These are phyloP conservation scores for Fraxinus sp. DNA, from an alignment of 305 asterid species.

Conservation along the genomic window DNA sequence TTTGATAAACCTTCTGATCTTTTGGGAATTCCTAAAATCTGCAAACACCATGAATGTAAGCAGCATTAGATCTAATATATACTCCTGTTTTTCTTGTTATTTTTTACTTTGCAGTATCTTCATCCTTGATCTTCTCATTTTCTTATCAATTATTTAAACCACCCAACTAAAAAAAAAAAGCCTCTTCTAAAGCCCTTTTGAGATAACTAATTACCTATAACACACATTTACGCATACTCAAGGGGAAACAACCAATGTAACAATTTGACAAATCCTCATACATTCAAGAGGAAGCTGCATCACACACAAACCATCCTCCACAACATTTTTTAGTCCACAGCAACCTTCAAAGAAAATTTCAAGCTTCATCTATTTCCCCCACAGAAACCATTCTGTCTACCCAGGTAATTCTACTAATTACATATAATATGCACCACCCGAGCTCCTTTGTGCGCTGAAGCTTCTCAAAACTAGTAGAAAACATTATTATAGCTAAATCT, in stretches of 20 bases:
- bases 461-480: neutral
- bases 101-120: neutral
- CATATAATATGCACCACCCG: neutral
- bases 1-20: neutral
- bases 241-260: neutral
- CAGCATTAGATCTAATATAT: neutral
- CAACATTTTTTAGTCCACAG: neutral
- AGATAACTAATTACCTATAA: neutral
- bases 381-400: neutral
- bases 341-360: neutral
- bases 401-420: neutral
- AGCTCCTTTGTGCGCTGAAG: neutral
- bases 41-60: neutral
- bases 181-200: neutral
- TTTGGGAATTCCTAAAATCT: neutral
- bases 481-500: neutral
- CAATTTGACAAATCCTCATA: neutral
- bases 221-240: neutral
- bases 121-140: neutral
- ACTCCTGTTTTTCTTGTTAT: neutral
- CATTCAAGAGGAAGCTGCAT: neutral
- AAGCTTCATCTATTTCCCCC: neutral
- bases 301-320: neutral
- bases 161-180: too few relatives aligned
- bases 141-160: neutral